Conservation (phyloP, 1,284 basidiomycete genomes). For the Marasmius tenuissimus region DNA sequence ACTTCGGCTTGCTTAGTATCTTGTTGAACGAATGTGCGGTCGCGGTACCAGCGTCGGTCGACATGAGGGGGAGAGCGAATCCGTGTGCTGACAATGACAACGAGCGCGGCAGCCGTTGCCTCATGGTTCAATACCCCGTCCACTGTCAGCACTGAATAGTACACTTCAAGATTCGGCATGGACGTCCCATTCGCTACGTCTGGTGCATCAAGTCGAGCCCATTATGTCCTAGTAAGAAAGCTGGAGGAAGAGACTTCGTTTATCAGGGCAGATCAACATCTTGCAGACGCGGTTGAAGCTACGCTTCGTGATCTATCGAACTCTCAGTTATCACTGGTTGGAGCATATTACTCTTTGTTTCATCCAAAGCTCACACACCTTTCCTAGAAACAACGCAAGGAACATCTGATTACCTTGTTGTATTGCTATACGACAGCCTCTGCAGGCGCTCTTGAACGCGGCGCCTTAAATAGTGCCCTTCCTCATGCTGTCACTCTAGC, state of each 20-base stretch:
- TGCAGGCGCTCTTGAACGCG: slow-evolving; percentile 35
- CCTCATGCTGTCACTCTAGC: slow-evolving; percentile 71
- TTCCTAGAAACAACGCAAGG: slow-evolving; percentile 55
- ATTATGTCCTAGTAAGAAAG: slow-evolving; percentile 71
- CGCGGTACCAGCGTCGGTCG: slow-evolving; percentile 28
- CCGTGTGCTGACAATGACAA: neutral
- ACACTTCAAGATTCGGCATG: slow-evolving; percentile 38
- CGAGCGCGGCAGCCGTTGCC: neutral
- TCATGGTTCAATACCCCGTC: neutral
- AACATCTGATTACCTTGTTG: slow-evolving; percentile 61
- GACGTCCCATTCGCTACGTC: slow-evolving; percentile 74
- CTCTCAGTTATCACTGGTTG: slow-evolving; percentile 49
- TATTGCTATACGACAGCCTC: slow-evolving; percentile 63
- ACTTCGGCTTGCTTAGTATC: slow-evolving; percentile 67
- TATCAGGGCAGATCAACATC: slow-evolving; percentile 56
- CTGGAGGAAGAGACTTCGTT: slow-evolving; percentile 58
- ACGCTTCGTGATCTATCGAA: slow-evolving; percentile 50
- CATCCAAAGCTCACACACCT: slow-evolving; percentile 9
- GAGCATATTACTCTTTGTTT: slow-evolving; percentile 24
- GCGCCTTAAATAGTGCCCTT: slow-evolving; percentile 63
- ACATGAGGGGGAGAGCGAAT: slow-evolving; percentile 14
- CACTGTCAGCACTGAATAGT: neutral
- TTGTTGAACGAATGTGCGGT: slow-evolving; percentile 77
- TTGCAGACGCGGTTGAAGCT: slow-evolving; percentile 57
- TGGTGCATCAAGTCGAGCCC: slow-evolving; percentile 68